Evolutionary conservation across 129 eudicot species (phyloP), one percentile per base, ranked within the genome.

Genomic region (Apium graveolens): DNA sequence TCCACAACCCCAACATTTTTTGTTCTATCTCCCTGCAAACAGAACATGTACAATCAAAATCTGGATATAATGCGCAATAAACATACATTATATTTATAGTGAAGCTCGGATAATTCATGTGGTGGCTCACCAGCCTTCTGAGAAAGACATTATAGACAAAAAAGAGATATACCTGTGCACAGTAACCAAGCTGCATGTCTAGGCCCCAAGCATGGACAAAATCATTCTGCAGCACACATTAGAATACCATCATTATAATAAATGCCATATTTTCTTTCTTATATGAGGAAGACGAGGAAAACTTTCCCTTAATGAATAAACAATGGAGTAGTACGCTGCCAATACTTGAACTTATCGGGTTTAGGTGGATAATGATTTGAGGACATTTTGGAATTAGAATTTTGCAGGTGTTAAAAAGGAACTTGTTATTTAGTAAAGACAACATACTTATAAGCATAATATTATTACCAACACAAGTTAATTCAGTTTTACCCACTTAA

Each of bases 191-290:
- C 78, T 86, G 85, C 70, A 91, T 82, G 79, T 94, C 98, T 43
- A 94, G 85, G 29, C 98, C 98, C 98, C 98, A 94, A 65, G 96
- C 98, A 81, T 94, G 98, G 80, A 89, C 87, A 87, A 89, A 89
- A 83, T 94, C 97, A 73, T 89, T 94, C 98, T 93, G 93, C 78
- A 37, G 68, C n/a, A 65, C 70, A 80, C 69, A 70, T 43, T 49
- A 63, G 27, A 11, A n/a, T 10, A 81, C 2, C 71, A 62, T 21
- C 49, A 66, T 17, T 18, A 77, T 55, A 51, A 53, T 53, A 5
- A 21, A 18, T 55, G 21, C 65, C 26, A 55, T 55, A 24, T 57
- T 24, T 63, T 63, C 34, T 29, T 29, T 7, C 17, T 26, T 63
- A 63, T 63, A 29, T 0, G 21, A 20, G 4, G 21, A 29, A 29